Evolutionary conservation across 2,329 filamentous ascomycete species (phyloP), one percentile per base, ranked within the genome.

Genomic region (Exophiala aquamarina): DNA sequence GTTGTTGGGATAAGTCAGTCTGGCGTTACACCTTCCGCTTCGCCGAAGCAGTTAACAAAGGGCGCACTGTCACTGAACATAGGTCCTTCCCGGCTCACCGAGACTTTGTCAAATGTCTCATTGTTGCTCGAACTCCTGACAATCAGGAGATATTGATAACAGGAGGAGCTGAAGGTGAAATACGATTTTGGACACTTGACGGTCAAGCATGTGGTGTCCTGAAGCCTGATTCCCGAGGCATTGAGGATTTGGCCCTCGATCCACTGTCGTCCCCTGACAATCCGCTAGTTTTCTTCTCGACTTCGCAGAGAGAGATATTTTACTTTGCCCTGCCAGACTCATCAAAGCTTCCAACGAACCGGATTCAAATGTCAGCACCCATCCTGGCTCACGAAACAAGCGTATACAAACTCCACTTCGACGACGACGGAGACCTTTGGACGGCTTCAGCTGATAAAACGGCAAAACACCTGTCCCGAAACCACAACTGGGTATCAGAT

Each of bases 371-470:
- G 20, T 56, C 57, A 3, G 29, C 39, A 67, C 61, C 79, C 2
- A 83, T 96, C 41, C 69, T 86, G 37, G 85, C 85, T 53, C 93
- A 98, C 66, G 89, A 96, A 58, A 98, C 93, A 1, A 93, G 87
- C 56, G 83, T 98, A 8, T 94, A 95, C 68, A 83, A 80, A 55
- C 70, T 97, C 11, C 72, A 79, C 15, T 95, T 95, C 59, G 86
- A 90, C 55, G 67, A 69, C 3, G 80, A 82, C 37, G 82, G 79
- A 23, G 88, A 96, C 59, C 70, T 96, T 11, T 97, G 90, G 90
- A 96, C 92, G 6, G 87, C 91, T 4, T 95, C 89, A 50, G 90
- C 89, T 3, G 93, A 98, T 66, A 93, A 89, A 58, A 90, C 86
- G 1, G 83, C 83, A 2, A 93, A 92, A 66, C 91, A 89, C 58